phyloP scores from a whole-genome alignment of 129 eudicot genomes.

The Lactuca saligna region DNA sequence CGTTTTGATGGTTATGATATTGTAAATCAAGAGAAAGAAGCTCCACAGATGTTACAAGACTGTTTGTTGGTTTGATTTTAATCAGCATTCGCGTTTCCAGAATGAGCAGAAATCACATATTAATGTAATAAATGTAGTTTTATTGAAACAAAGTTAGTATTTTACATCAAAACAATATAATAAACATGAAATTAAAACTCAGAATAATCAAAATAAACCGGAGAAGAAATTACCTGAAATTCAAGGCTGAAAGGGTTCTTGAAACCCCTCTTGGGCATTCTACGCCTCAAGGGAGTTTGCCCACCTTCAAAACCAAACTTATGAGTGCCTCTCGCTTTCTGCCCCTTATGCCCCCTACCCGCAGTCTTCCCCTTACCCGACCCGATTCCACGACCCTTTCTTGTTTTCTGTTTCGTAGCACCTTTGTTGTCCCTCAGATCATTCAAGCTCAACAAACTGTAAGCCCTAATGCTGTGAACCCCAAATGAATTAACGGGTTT shows the following conservation, averaged over 20 bases:
- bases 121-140: too few relatives aligned
- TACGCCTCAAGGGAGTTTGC: slow-evolving; percentile 85
- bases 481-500: slow-evolving; percentile 8
- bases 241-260: slow-evolving; percentile 88
- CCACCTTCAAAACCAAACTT: slow-evolving; percentile 99
- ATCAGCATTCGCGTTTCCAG: too few relatives aligned
- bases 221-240: slow-evolving; percentile 64
- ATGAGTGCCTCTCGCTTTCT: slow-evolving; percentile 85
- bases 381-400: slow-evolving; percentile 97
- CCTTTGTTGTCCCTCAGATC: slow-evolving; percentile 90
- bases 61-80: too few relatives aligned
- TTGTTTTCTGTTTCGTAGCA: slow-evolving; percentile 78
- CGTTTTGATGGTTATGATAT: too few relatives aligned
- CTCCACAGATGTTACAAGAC: too few relatives aligned
- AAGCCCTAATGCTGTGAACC: slow-evolving; percentile 37
- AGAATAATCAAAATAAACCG: background rate
- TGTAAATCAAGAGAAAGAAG: too few relatives aligned
- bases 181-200: background rate
- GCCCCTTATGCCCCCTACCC: slow-evolving; percentile 98
- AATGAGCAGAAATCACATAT: too few relatives aligned
- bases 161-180: background rate
- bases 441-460: slow-evolving; percentile 67
- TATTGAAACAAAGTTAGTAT: too few relatives aligned
- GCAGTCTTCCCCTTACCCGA: slow-evolving; percentile 98
- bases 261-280: slow-evolving; percentile 91